A percentile compares a stretch with the other conserved stretches of the same genome.
These are phyloP conservation scores for Pichia paraexigua DNA, from an alignment of 805 yeast genomes.

Conservation along the genomic window DNA sequence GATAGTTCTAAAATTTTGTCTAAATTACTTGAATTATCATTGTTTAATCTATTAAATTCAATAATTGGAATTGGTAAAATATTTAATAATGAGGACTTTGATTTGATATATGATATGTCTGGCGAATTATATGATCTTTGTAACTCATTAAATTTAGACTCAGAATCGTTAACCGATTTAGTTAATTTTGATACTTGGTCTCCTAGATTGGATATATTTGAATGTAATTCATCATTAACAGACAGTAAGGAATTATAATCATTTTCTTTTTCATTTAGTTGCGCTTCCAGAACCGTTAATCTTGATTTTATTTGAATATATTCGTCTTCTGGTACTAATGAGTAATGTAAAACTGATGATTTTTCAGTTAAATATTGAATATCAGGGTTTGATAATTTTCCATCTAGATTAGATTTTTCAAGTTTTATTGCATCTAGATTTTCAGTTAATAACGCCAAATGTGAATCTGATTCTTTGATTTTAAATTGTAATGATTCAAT, in stretches of 20 bases:
- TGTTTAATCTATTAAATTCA: constrained; percentile 21
- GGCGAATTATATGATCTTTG: constrained; percentile 10
- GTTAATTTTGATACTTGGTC: background rate
- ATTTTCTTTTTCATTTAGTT: constrained; percentile 1
- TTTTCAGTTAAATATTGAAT: constrained; percentile 19
- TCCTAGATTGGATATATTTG: background rate
- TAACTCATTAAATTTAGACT: constrained; percentile 5
- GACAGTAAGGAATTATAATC: background rate
- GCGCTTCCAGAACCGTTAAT: background rate
- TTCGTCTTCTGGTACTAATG: constrained; percentile 14
- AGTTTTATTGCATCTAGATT: background rate
- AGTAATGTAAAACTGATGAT: constrained; percentile 14
- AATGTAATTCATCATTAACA: background rate
- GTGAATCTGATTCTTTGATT: background rate
- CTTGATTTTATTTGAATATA: constrained; percentile 2
- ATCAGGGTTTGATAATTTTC: constrained; percentile 11
- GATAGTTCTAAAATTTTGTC: background rate
- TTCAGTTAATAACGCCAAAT: background rate
- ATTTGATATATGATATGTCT: constrained; percentile 8
- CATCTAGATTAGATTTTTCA: constrained; percentile 3
- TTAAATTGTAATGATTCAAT: constrained; percentile 1
- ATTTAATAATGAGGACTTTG: background rate
- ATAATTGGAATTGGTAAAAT: constrained; percentile 10
- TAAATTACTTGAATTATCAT: background rate
- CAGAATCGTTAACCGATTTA: background rate